Base-by-base conservation (phyloP, 306 rosid species). In the Myrica gale region DNA sequence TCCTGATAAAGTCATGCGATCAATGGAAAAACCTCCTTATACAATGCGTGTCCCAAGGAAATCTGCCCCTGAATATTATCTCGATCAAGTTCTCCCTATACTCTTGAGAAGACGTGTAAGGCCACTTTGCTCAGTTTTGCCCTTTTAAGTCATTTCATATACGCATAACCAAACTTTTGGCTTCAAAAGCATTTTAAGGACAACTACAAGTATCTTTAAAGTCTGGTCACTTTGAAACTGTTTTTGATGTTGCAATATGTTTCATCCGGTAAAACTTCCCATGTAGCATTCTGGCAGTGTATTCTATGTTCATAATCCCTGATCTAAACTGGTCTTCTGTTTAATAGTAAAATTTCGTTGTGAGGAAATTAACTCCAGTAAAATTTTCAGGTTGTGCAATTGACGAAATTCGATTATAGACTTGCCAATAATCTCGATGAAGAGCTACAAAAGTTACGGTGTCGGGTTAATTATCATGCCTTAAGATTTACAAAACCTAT, bases 31-130 rank as follows among this genome's bases (percentile, higher is more conserved):
- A 82, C 99, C 99, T 66, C 99, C 99, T 55, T 96, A 96, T 79
- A 92, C 96, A 45, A 96, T 96, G 98, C 98, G 99, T 17, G 99
- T 96, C 69, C 99, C 99, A 4, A 89, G 99, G 87, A 96, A 92
- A 85, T 96, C 99, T 17, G 93, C 90, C 12, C 98, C 99, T 72
- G 99, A 96, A 77, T 96, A 92, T 81, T 96, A 96, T 88, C 91
- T 85, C 71, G 98, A 92, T 75, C 99, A 96, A 89, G 99, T 91
- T 76, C 81, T 96, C 83, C 99, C 99, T 43, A 88, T 90, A 81
- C 99, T 96, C 74, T 79, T 85, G 81, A 89, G 97, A 76, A 89
- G 99, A 82, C 89, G 92, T 71, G 99, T 92, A 87, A 84, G 83
- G 69, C 57, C 61, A 53, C 63, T 62, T 66, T 23, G 45, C 69